Evolutionary conservation across 1,284 basidiomycete species (phyloP).

Genomic region (Schizopora paradoxa): DNA sequence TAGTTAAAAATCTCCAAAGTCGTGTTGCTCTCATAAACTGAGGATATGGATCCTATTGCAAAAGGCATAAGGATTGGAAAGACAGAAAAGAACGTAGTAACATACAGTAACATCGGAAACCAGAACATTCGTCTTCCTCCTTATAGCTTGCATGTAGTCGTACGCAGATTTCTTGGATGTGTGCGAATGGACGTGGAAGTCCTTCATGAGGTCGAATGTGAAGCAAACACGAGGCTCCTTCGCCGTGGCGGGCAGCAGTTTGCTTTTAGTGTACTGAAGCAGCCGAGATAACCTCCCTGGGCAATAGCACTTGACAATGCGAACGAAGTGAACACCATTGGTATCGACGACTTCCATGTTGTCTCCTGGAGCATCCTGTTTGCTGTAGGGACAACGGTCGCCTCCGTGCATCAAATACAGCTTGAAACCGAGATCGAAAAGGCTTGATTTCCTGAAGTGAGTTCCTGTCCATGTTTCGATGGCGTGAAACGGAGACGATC

Average conservation of each 20-base stretch:
- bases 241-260: neutral
- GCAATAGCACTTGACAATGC: neutral
- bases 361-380: too few relatives aligned
- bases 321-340: neutral
- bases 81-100: neutral
- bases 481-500: slow-evolving; percentile 1
- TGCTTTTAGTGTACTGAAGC: neutral
- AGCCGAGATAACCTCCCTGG: neutral
- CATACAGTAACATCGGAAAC: slow-evolving; percentile 19
- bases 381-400: neutral
- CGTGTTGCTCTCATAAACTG: slow-evolving; percentile 24
- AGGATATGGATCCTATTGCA: slow-evolving; percentile 22
- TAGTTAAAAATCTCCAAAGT: slow-evolving; percentile 22
- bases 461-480: slow-evolving; percentile 4
- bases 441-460: neutral
- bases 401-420: slow-evolving; percentile 6
- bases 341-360: neutral
- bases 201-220: slow-evolving; percentile 26
- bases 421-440: slow-evolving; percentile 1
- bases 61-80: neutral
- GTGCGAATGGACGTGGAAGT: slow-evolving; percentile 26
- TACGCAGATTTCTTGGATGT: slow-evolving; percentile 25
- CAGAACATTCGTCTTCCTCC: slow-evolving; percentile 20
- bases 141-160: slow-evolving; percentile 24
- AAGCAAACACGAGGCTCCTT: slow-evolving; percentile 16